Evolutionary conservation across 2,329 filamentous ascomycete species (phyloP), one percentile per base, ranked within the genome.

Genomic region (Monilinia polystroma): DNA sequence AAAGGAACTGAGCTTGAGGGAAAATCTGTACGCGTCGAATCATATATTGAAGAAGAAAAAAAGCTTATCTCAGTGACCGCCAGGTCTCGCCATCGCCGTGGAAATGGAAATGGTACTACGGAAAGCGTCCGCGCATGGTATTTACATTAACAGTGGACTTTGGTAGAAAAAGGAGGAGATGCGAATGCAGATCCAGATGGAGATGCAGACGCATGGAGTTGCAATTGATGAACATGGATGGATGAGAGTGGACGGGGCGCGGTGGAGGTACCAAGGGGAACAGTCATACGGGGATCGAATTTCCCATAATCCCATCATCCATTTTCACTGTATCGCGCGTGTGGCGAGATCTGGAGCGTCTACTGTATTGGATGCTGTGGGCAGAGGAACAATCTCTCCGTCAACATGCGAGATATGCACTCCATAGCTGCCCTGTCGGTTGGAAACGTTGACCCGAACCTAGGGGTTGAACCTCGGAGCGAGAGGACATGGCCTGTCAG

Each of bases 251-350:
- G 56, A 45, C 26, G 29, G 56, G 56, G 32, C 26, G 43, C 41
- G 10, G 56, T 58, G 57, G 43, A 49, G 43, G 26, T 20, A 35
- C 32, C 16, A 49, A n/a, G 43, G 43, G 45, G 14, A 59, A 59
- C 29, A 32, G 10, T 20, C 26, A 47, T n/a, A 35, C 29, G 11
- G 26, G 41, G 4, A 23, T n/a, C 29, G 43, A 47, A 59, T 59
- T 32, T 59, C 43, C 57, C 43, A 59, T 23, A 32, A 59, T 49
- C 18, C 57, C 43, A 49, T 35, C 47, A 23, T 11, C 57, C 57
- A 49, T 49, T 59, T 59, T 49, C 20, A 23, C 29, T 49, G 47
- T 59, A 10, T 59, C 57, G 57, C 57, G 57, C 57, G 57, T 59
- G 43, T 59, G 49, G 57, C 57, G 43, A 59, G 26, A 49, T 59